A percentile compares a stretch with the other conserved stretches of the same genome.
Conservation (phyloP, 2,329 filamentous ascomycete species). For the Cephalotrichum gorgonifer region DNA sequence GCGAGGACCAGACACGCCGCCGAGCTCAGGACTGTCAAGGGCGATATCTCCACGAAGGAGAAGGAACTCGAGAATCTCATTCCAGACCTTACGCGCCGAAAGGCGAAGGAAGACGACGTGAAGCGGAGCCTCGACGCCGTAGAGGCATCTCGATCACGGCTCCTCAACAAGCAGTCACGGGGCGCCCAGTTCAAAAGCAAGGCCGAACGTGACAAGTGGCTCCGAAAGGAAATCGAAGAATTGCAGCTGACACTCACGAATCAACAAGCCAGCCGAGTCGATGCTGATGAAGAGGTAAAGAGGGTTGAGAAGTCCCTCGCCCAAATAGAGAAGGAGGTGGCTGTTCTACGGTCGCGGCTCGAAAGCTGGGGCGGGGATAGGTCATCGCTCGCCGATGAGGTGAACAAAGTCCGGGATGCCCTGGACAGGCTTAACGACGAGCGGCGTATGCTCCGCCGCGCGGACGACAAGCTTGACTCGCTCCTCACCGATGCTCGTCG, state of each 20-base stretch:
- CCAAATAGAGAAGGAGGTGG: constrained; percentile 62
- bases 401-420: constrained; percentile 67
- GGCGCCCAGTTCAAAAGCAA: constrained; percentile 83
- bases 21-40: constrained; percentile 61
- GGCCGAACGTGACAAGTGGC: constrained; percentile 73
- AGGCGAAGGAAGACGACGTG: constrained; percentile 60
- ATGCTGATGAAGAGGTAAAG: constrained; percentile 73
- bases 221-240: constrained; percentile 71
- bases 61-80: constrained; percentile 62
- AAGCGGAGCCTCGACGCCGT: constrained; percentile 65
- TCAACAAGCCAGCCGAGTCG: constrained; percentile 75
- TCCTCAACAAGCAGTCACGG: constrained; percentile 87
- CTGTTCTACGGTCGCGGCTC: constrained; percentile 58
- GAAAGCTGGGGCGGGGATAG: constrained; percentile 71
- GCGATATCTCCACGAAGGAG: constrained; percentile 67
- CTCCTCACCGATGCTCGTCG: constrained; percentile 65
- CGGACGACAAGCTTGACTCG: constrained; percentile 78
- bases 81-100: constrained; percentile 66
- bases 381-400: constrained; percentile 60
- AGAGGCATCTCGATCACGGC: constrained; percentile 62
- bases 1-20: constrained; percentile 59
- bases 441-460: constrained; percentile 75
- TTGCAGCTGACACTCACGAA: constrained; percentile 65
- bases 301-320: constrained; percentile 62
- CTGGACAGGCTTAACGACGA: constrained; percentile 76